A percentile compares a stretch with the other conserved stretches of the same genome.
Evolutionary conservation across 768 basidiomycete genomes (phyloP).

Genomic region (Boletus rufocinnamomeus): DNA sequence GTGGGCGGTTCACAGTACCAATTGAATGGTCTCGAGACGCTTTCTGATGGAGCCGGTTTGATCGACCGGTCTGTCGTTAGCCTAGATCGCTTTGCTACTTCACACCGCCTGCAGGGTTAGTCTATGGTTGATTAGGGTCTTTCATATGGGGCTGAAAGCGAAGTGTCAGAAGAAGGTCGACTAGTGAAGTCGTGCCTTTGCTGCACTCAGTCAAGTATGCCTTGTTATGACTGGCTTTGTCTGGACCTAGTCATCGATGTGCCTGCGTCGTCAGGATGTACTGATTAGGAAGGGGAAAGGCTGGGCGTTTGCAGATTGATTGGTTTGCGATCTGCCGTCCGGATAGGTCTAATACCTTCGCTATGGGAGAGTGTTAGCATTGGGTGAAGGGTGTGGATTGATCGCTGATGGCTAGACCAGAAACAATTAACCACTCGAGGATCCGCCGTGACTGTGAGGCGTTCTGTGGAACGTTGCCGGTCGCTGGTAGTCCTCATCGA

Average conservation of each 20-base stretch:
- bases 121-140: too few species aligned
- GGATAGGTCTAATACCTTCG: background rate
- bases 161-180: background rate
- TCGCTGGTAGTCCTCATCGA: background rate
- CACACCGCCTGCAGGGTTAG: too few species aligned
- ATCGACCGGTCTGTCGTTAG: too few species aligned
- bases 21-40: too few species aligned
- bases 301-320: background rate
- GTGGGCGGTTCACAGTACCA: too few species aligned
- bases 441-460: background rate
- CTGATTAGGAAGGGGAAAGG: background rate
- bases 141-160: background rate
- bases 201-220: background rate
- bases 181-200: background rate
- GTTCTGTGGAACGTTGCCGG: background rate
- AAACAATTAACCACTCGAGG: slow-evolving; percentile 22
- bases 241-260: background rate
- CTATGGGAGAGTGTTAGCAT: background rate
- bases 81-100: too few species aligned
- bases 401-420: slow-evolving; percentile 11
- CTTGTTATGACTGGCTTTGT: background rate
- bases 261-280: background rate
- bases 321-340: background rate
- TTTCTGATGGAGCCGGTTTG: too few species aligned
- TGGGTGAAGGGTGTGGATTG: slow-evolving; percentile 4